Evolutionary conservation across 257 asterid species (phyloP).

Genomic region (Gentiana macrophylla): DNA sequence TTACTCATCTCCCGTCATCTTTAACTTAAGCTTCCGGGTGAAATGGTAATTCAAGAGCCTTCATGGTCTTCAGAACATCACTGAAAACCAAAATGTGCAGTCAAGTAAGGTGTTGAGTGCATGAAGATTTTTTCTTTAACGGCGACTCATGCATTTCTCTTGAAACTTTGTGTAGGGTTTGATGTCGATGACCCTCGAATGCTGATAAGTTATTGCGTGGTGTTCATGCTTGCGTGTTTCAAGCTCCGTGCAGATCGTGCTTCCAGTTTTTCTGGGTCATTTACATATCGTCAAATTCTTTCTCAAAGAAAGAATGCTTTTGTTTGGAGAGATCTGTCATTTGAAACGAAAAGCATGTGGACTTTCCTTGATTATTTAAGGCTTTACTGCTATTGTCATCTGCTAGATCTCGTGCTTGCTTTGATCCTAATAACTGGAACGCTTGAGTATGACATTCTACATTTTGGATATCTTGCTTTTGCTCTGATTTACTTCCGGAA

Average conservation of each 20-base stretch:
- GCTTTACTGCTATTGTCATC: slow-evolving; percentile 98
- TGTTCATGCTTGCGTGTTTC: slow-evolving; percentile 83
- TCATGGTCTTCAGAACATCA: too few species aligned
- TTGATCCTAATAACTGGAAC: slow-evolving; percentile 89
- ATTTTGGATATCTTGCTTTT: slow-evolving; percentile 91
- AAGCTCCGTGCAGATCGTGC: slow-evolving; percentile 87
- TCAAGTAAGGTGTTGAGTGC: too few species aligned
- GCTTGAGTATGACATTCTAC: slow-evolving; percentile 89
- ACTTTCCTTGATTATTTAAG: slow-evolving; percentile 90
- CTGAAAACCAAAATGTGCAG: too few species aligned
- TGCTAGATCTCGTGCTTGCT: slow-evolving; percentile 88
- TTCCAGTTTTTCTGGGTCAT: slow-evolving; percentile 64
- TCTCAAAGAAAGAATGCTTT: slow-evolving; percentile 80
- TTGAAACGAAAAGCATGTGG: slow-evolving; percentile 99
- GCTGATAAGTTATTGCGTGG: slow-evolving; percentile 75
- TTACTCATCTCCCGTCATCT: too few species aligned
- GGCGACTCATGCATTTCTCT: slow-evolving; percentile 4
- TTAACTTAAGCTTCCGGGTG: too few species aligned
- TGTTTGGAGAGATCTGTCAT: slow-evolving; percentile 93
- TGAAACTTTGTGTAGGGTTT: slow-evolving; percentile 45
- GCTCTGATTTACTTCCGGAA: slow-evolving; percentile 91
- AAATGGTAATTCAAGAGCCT: too few species aligned
- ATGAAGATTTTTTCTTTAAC: neutral
- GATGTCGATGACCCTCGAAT: slow-evolving; percentile 90
- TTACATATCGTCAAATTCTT: slow-evolving; percentile 66